These are phyloP conservation scores for Gloeopeniophorella convolvens DNA, from an alignment of 768 basidiomycete genomes.

Conservation along the genomic window DNA sequence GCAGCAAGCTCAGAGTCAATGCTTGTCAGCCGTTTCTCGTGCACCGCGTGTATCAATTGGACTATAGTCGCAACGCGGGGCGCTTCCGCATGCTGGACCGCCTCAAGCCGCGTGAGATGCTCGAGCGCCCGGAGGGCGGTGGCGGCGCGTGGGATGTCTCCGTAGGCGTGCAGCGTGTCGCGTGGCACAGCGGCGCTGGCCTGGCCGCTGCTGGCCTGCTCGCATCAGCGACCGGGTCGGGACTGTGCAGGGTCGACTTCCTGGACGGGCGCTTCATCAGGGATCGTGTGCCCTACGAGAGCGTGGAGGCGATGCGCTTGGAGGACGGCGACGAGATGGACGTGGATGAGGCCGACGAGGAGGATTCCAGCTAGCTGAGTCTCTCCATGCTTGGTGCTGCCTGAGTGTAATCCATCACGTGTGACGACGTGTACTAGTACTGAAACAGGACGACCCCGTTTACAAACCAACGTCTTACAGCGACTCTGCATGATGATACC, in stretches of 20 bases:
- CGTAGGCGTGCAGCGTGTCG: conserved; percentile 68
- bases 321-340: conserved; percentile 37
- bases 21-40: conserved; percentile 76
- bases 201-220: conserved; percentile 51
- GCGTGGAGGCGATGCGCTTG: conserved; percentile 53
- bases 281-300: conserved; percentile 59
- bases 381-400: neutral
- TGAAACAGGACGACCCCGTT: no score
- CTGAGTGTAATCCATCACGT: neutral
- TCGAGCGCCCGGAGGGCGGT: conserved; percentile 37
- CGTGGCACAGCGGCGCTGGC: conserved; percentile 78
- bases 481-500: no score
- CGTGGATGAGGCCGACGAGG: conserved; percentile 32
- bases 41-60: conserved; percentile 79
- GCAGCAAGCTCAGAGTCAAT: no score
- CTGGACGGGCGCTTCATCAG: conserved; percentile 69
- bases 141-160: conserved; percentile 71
- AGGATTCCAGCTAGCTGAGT: conserved; percentile 22
- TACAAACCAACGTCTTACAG: no score
- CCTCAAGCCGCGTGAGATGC: conserved; percentile 64
- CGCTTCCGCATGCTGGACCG: conserved; percentile 87
- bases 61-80: conserved; percentile 69
- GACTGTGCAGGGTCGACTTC: conserved; percentile 81
- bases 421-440: neutral
- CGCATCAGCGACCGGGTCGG: conserved; percentile 77